These are phyloP conservation scores for Aphanomyces stellatus DNA, from an alignment of 352 stramenopile genomes.

Conservation along the genomic window DNA sequence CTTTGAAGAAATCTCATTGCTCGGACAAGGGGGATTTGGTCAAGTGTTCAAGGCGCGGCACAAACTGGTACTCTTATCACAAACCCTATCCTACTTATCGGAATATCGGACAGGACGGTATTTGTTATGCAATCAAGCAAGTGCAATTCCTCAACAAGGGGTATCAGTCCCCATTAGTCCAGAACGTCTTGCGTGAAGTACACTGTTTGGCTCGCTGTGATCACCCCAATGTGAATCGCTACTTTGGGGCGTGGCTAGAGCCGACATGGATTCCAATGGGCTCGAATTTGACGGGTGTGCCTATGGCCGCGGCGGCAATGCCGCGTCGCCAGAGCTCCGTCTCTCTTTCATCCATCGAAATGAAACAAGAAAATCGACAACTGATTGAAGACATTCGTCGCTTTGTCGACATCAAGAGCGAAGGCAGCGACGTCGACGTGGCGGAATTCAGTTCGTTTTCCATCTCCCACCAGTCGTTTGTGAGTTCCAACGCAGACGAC, in stretches of 20 bases:
- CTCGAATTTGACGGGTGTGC: neutral
- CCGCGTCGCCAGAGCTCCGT: neutral
- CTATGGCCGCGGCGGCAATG: neutral
- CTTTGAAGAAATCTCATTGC: slow-evolving; percentile 20
- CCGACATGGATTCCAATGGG: slow-evolving; percentile 18
- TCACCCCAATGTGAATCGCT: slow-evolving; percentile 21
- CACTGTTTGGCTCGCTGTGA: slow-evolving; percentile 20
- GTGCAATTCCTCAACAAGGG: slow-evolving; percentile 21
- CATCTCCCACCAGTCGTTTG: neutral
- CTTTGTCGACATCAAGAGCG: slow-evolving; percentile 17
- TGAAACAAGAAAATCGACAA: slow-evolving; percentile 6
- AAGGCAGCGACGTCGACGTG: neutral
- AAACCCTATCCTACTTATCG: neutral
- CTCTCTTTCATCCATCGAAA: slow-evolving; percentile 4
- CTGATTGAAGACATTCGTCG: slow-evolving; percentile 17
- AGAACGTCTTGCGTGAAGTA: slow-evolving; percentile 20
- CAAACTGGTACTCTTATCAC: slow-evolving; percentile 20
- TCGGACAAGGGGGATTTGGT: slow-evolving; percentile 20
- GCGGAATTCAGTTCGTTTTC: neutral
- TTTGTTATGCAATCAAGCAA: slow-evolving; percentile 22
- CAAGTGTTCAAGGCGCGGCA: slow-evolving; percentile 19
- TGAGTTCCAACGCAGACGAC: neutral
- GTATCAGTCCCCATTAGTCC: slow-evolving; percentile 16
- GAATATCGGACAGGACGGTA: slow-evolving; percentile 3
- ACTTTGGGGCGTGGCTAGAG: slow-evolving; percentile 20